phyloP scores from a whole-genome alignment of 371 early-diverging fungal species.

The Syncephalis plumigaleata region DNA sequence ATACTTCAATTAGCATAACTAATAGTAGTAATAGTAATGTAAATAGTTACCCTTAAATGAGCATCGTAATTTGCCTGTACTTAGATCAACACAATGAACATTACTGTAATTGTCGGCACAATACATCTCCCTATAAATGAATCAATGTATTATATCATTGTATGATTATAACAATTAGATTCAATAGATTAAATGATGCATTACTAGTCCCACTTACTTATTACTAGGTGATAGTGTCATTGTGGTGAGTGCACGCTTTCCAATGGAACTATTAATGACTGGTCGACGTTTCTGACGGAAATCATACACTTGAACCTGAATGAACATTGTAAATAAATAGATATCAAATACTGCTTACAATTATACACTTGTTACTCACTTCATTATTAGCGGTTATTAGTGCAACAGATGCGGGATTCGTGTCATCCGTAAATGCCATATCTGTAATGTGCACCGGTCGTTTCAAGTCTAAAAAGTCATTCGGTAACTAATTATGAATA shows the following conservation, averaged over 20 bases:
- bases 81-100: slow-evolving; percentile 43
- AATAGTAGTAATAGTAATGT: no score
- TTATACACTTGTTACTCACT: no score
- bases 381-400: no score
- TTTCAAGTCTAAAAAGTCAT: slow-evolving; percentile 63
- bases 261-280: slow-evolving; percentile 37
- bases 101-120: slow-evolving; percentile 61
- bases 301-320: slow-evolving; percentile 71
- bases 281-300: slow-evolving; percentile 49
- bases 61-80: slow-evolving; percentile 12
- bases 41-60: slow-evolving; percentile 4
- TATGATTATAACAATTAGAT: no score
- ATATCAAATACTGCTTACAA: no score
- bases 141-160: background rate
- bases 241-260: slow-evolving; percentile 39
- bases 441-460: slow-evolving; percentile 81
- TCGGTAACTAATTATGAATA: slow-evolving; percentile 18
- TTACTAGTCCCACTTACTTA: slow-evolving; percentile 17
- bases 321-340: slow-evolving; percentile 42
- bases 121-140: slow-evolving; percentile 28
- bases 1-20: slow-evolving; percentile 12
- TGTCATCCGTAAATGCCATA: slow-evolving; percentile 40
- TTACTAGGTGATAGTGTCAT: slow-evolving; percentile 11
- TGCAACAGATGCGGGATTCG: slow-evolving; percentile 26
- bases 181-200: no score